A percentile compares a stretch with the other conserved stretches of the same genome.
Evolutionary conservation across 495 filamentous ascomycete species (phyloP).

Genomic region (Podospora sp.): DNA sequence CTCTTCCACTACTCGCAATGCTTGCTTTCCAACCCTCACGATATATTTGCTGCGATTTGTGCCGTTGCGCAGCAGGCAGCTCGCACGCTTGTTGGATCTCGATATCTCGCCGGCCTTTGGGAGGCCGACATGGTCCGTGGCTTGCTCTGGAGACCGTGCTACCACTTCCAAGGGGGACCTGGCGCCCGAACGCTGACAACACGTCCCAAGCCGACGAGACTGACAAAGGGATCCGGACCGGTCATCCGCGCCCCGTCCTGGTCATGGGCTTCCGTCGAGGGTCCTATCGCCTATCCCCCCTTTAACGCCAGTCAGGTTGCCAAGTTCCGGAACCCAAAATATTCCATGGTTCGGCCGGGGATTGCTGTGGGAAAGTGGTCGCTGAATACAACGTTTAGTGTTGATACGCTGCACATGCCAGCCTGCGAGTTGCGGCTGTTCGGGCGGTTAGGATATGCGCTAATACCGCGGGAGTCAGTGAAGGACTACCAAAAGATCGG

Average conservation of each 20-base stretch:
- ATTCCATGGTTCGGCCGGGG: constrained; percentile 9
- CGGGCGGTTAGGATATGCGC: not conserved
- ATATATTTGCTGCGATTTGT: constrained; percentile 15
- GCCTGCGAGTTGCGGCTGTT: constrained; percentile 7
- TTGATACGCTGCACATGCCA: constrained; percentile 15
- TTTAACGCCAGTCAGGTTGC: not conserved
- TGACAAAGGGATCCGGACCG: constrained; percentile 3
- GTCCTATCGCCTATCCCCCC: not conserved
- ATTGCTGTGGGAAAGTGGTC: not conserved
- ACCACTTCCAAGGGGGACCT: not conserved
- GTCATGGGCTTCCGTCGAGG: constrained; percentile 20
- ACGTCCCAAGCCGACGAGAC: constrained; percentile 10
- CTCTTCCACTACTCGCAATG: constrained; percentile 11
- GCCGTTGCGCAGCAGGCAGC: constrained; percentile 15
- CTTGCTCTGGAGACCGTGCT: constrained; percentile 17
- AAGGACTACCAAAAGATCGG: not conserved
- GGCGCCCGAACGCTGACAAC: not conserved
- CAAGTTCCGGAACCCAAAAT: not conserved
- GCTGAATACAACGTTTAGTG: not conserved
- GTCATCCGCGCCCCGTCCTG: constrained; percentile 16
- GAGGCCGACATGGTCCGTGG: constrained; percentile 14
- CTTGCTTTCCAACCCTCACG: constrained; percentile 19
- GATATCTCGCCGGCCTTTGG: constrained; percentile 19
- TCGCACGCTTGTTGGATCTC: not conserved
- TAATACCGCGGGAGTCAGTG: not conserved